Evolutionary conservation across 495 filamentous ascomycete species (phyloP).

Genomic region (Aspergillus funiculosus): DNA sequence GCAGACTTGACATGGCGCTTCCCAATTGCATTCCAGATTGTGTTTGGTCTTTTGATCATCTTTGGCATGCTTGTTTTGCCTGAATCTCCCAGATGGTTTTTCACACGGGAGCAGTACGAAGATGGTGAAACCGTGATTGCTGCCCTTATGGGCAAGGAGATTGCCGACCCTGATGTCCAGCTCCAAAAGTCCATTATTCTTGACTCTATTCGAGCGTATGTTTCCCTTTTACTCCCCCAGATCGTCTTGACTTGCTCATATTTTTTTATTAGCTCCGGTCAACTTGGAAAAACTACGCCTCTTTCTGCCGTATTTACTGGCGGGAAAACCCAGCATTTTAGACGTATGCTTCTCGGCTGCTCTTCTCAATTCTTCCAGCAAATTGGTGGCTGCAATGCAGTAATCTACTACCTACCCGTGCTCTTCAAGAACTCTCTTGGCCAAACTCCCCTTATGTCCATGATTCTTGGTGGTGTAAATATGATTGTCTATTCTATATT

Average conservation of each 20-base stretch:
- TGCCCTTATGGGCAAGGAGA: slow-evolving; percentile 43
- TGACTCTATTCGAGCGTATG: too few species aligned
- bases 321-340: slow-evolving; percentile 44
- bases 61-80: slow-evolving; percentile 56
- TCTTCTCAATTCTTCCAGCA: slow-evolving; percentile 68
- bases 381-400: slow-evolving; percentile 67
- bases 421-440: slow-evolving; percentile 63
- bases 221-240: too few species aligned
- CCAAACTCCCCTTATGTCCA: slow-evolving; percentile 51
- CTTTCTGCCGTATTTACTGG: slow-evolving; percentile 36
- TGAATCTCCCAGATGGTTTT: slow-evolving; percentile 72
- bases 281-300: slow-evolving; percentile 44
- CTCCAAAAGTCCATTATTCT: slow-evolving; percentile 41
- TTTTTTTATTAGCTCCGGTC: too few species aligned
- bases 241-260: too few species aligned
- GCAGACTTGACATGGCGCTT: slow-evolving; percentile 51
- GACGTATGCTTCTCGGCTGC: slow-evolving; percentile 41
- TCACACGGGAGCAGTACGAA: slow-evolving; percentile 54
- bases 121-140: slow-evolving; percentile 60
- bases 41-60: slow-evolving; percentile 61
- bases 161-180: slow-evolving; percentile 27
- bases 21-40: slow-evolving; percentile 73
- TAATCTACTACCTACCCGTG: slow-evolving; percentile 80
- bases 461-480: slow-evolving; percentile 74
- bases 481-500: slow-evolving; percentile 70